Percentiles rank a stretch among this genome's conserved stretches.
Evolutionary conservation across 2,329 filamentous ascomycete genomes (phyloP).

Genomic region (Aspergillus viridinutans): DNA sequence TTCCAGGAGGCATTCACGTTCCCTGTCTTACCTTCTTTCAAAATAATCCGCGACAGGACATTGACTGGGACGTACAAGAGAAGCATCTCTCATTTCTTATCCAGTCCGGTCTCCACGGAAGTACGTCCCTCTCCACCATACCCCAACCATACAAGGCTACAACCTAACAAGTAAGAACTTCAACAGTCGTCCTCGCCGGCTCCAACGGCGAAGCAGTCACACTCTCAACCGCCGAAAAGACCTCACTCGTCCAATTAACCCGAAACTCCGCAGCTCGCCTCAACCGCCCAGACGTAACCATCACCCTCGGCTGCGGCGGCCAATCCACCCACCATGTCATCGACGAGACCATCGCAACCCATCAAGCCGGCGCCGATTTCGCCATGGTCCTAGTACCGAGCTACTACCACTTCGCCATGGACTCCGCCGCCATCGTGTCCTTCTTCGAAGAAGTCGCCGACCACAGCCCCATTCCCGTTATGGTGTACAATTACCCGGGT

Average conservation of each 20-base stretch:
- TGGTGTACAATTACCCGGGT: slow-evolving; percentile 48
- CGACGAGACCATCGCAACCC: slow-evolving; percentile 61
- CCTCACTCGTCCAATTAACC: slow-evolving; percentile 35
- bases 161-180: background rate
- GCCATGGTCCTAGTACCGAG: slow-evolving; percentile 68
- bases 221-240: slow-evolving; percentile 38
- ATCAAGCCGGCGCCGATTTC: slow-evolving; percentile 65
- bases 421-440: slow-evolving; percentile 52
- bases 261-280: slow-evolving; percentile 35
- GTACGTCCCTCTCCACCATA: slow-evolving; percentile 30
- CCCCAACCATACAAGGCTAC: background rate
- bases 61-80: slow-evolving; percentile 54
- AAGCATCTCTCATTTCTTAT: slow-evolving; percentile 54
- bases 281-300: slow-evolving; percentile 32
- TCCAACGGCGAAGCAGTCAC: slow-evolving; percentile 46
- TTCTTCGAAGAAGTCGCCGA: slow-evolving; percentile 63
- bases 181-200: slow-evolving; percentile 38
- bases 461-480: slow-evolving; percentile 45
- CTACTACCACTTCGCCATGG: slow-evolving; percentile 67
- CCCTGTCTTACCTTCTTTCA: slow-evolving; percentile 55
- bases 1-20: slow-evolving; percentile 49
- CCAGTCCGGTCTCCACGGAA: slow-evolving; percentile 50
- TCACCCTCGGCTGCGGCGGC: slow-evolving; percentile 41
- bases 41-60: slow-evolving; percentile 46
- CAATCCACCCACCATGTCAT: slow-evolving; percentile 41